Evolutionary conservation across 768 basidiomycete genomes (phyloP).

Genomic region (Leccinum barrowsii): DNA sequence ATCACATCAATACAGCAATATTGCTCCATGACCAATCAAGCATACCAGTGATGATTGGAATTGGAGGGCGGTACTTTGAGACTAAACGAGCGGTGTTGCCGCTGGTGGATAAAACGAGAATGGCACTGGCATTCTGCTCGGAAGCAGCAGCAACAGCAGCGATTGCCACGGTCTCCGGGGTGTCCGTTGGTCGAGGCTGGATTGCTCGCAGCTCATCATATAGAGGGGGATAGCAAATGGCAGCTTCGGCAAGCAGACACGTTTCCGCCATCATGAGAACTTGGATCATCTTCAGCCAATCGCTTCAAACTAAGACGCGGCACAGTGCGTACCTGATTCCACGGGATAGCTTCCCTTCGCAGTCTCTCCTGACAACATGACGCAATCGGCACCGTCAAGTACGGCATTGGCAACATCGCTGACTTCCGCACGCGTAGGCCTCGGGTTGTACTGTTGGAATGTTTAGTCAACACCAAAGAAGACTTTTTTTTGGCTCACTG

Average conservation of each 20-base stretch:
- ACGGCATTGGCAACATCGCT: conserved; percentile 99
- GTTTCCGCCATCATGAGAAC: conserved; percentile 99
- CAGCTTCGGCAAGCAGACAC: conserved; percentile 91
- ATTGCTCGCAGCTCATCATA: conserved; percentile 83
- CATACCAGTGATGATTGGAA: conserved; percentile 93
- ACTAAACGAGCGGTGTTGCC: conserved; percentile 94
- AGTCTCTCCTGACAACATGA: conserved; percentile 99
- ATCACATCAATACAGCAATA: conserved; percentile 5
- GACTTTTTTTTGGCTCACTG: conserved; percentile 45
- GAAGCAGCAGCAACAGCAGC: conserved; percentile 93
- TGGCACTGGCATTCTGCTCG: conserved; percentile 93
- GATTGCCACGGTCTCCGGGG: conserved; percentile 93
- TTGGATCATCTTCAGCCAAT: conserved; percentile 27
- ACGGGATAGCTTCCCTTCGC: conserved; percentile 97
- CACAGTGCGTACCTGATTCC: conserved; percentile 68
- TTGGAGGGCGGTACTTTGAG: conserved; percentile 91
- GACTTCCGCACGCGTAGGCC: conserved; percentile 97
- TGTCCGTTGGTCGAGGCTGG: conserved; percentile 86
- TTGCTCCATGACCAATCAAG: neutral
- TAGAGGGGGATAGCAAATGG: conserved; percentile 92
- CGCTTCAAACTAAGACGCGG: neutral
- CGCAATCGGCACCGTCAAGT: conserved; percentile 97
- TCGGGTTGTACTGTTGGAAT: conserved; percentile 81
- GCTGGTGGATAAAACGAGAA: conserved; percentile 94
- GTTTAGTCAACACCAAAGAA: conserved; percentile 2